Percentiles rank a stretch among this genome's conserved stretches.
Evolutionary conservation across 257 asterid species (phyloP).

Genomic region (Solanum bulbocastanum): DNA sequence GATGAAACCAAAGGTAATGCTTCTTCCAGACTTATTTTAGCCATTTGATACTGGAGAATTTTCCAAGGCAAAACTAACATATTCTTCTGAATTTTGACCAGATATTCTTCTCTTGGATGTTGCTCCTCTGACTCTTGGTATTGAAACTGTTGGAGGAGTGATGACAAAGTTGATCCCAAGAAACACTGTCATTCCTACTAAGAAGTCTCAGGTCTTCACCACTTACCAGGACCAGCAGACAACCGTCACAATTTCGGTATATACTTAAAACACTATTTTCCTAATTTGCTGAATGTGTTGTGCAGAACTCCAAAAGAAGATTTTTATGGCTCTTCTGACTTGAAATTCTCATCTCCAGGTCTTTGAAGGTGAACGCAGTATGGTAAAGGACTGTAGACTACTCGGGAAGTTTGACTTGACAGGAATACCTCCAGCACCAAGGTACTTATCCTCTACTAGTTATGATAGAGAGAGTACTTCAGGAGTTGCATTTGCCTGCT

Average conservation of each 20-base stretch:
- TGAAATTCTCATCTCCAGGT: constrained; percentile 25
- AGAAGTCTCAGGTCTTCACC: constrained; percentile 79
- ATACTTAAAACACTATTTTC: neutral
- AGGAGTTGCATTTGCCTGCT: neutral
- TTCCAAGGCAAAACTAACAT: neutral
- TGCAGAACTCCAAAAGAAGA: neutral
- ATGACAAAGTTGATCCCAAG: constrained; percentile 94
- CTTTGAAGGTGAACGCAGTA: constrained; percentile 83
- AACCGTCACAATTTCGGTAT: constrained; percentile 66
- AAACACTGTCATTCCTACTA: constrained; percentile 65
- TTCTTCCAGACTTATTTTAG: neutral
- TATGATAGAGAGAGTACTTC: neutral
- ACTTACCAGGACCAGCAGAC: constrained; percentile 88
- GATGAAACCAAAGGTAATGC: constrained; percentile 64
- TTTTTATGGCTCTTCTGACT: neutral
- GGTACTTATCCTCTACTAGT: constrained; percentile 13
- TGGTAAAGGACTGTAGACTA: constrained; percentile 67
- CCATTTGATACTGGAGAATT: neutral
- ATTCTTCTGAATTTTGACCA: constrained; percentile 5
- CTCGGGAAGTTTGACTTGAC: constrained; percentile 76
- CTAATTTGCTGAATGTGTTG: neutral
- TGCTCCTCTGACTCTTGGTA: constrained; percentile 76
- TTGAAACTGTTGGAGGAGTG: constrained; percentile 91
- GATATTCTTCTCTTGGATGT: constrained; percentile 84
- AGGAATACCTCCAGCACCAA: constrained; percentile 73